Base-by-base conservation (phyloP, 108 stramenopile genomes). In the Aurantiochytrium sp. region DNA sequence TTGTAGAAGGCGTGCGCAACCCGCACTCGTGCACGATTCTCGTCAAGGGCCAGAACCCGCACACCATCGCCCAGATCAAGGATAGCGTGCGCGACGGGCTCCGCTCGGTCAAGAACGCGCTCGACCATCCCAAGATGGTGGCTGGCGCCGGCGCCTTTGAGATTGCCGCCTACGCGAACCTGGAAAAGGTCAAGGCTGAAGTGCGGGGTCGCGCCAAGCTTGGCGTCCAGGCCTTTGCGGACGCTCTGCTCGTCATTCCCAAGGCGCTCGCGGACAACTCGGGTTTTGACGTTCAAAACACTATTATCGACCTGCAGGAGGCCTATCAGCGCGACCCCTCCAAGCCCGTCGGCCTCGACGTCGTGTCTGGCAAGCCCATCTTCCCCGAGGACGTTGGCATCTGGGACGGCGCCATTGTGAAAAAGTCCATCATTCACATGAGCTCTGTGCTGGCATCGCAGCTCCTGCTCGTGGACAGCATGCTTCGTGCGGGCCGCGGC, bases 81-180 rank as follows among this genome's bases (percentile, higher is more conserved):
- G 99, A 99, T 93, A 98, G 97, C 1, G 93, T 98, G 37, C 94
- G 98, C 73, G 99, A 99, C 93, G 99, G 99, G 31, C 92, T 99
- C 31, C 90, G 99, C 31, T 96, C 98, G 22, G 95, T 97, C 55
- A 97, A 97, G 93, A 98, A 98, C 94, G 95, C 96, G 32, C 89
- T 99, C 73, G 98, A 98, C 86, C 97, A 98, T 93, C 90, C 89
- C 68, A 94, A 95, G 3, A 89, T 99, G 36, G 96, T 99, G n/a
- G 96, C 99, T 10, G 99, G 99, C 24, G 98, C 93, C 17, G 98
- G 99, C 30, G 97, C 98, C 32, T 98, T 98, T 90, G 99, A 99
- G 95, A 89, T 98, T 65, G 97, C 97, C 4, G 95, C 97, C 42
- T 88, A 93, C 24, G 68, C 93, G 87, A 87, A 97, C 89, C 93